A percentile compares a stretch with the other conserved stretches of the same genome.
These are phyloP conservation scores for Quercus aquifolioides DNA, from an alignment of 306 rosid genomes.

Conservation along the genomic window DNA sequence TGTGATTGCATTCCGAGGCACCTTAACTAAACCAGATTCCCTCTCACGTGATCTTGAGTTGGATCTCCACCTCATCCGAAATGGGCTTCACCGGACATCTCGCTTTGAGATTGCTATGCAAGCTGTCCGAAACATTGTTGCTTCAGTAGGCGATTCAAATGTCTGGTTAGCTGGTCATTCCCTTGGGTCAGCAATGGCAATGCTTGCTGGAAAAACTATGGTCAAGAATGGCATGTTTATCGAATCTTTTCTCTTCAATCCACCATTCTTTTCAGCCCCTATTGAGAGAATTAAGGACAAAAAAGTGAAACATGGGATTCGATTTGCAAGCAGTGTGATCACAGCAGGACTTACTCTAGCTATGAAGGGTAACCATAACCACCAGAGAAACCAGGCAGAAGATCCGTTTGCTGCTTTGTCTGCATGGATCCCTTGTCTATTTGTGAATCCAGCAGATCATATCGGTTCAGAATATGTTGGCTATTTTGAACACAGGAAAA, in stretches of 20 bases:
- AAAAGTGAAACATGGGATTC: constrained; percentile 63
- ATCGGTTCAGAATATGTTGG: constrained; percentile 78
- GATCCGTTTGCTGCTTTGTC: constrained; percentile 59
- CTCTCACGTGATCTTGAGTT: constrained; percentile 64
- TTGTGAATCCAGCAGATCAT: constrained; percentile 75
- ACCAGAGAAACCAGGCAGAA: constrained; percentile 37
- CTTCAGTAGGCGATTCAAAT: constrained; percentile 58
- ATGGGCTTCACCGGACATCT: constrained; percentile 72
- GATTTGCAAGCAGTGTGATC: constrained; percentile 69
- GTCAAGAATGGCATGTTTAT: constrained; percentile 56
- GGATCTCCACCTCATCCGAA: constrained; percentile 56
- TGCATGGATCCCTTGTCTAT: constrained; percentile 70
- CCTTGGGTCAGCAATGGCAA: constrained; percentile 81
- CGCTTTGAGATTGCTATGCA: constrained; percentile 75
- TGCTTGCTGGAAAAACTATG: constrained; percentile 88
- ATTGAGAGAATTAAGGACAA: constrained; percentile 71
- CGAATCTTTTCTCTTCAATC: constrained; percentile 80
- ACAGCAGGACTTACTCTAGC: constrained; percentile 79
- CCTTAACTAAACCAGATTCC: constrained; percentile 54
- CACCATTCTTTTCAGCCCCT: constrained; percentile 79
- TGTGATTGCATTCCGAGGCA: constrained; percentile 84
- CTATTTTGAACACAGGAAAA: constrained; percentile 80
- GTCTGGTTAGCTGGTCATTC: constrained; percentile 96
- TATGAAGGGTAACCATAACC: constrained; percentile 55
- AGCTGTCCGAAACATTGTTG: constrained; percentile 69